Evolutionary conservation across 495 filamentous ascomycete species (phyloP).

Genomic region (Astrocystis sublimbata): DNA sequence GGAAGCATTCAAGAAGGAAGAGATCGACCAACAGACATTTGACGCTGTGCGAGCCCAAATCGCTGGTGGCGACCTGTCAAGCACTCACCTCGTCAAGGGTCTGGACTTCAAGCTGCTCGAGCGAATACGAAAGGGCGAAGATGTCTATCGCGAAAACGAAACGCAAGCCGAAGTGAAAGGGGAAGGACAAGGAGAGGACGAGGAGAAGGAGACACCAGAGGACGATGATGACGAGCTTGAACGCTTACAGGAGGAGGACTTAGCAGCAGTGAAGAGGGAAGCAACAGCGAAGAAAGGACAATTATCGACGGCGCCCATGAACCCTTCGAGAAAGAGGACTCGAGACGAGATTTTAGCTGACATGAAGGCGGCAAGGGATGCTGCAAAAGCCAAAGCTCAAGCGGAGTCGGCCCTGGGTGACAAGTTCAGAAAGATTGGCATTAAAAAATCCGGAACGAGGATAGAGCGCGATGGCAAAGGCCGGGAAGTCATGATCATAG

Average conservation of each 20-base stretch:
- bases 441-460: slow-evolving; percentile 62
- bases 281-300: slow-evolving; percentile 69
- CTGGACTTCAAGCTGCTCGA: slow-evolving; percentile 81
- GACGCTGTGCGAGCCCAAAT: slow-evolving; percentile 72
- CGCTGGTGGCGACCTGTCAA: slow-evolving; percentile 75
- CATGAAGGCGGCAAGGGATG: slow-evolving; percentile 71
- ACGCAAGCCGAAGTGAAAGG: slow-evolving; percentile 23
- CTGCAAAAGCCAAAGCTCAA: slow-evolving; percentile 54
- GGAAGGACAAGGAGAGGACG: too few relatives aligned
- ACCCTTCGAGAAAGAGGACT: slow-evolving; percentile 67
- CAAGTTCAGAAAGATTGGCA: slow-evolving; percentile 81
- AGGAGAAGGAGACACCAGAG: slow-evolving; percentile 30
- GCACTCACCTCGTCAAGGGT: slow-evolving; percentile 88
- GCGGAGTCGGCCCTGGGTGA: slow-evolving; percentile 62
- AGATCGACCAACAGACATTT: slow-evolving; percentile 76
- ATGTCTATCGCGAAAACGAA: slow-evolving; percentile 53
- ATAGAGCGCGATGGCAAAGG: slow-evolving; percentile 76
- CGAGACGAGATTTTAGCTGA: slow-evolving; percentile 82
- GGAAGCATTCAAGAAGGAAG: slow-evolving; percentile 75
- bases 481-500: slow-evolving; percentile 79
- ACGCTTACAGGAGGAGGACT: slow-evolving; percentile 63
- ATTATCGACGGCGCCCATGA: slow-evolving; percentile 64
- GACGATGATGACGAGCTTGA: slow-evolving; percentile 80
- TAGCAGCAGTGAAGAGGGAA: slow-evolving; percentile 56
- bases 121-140: slow-evolving; percentile 70